Base-by-base conservation (phyloP, 2,329 filamentous ascomycete genomes). In the Paecilomyces sp. region DNA sequence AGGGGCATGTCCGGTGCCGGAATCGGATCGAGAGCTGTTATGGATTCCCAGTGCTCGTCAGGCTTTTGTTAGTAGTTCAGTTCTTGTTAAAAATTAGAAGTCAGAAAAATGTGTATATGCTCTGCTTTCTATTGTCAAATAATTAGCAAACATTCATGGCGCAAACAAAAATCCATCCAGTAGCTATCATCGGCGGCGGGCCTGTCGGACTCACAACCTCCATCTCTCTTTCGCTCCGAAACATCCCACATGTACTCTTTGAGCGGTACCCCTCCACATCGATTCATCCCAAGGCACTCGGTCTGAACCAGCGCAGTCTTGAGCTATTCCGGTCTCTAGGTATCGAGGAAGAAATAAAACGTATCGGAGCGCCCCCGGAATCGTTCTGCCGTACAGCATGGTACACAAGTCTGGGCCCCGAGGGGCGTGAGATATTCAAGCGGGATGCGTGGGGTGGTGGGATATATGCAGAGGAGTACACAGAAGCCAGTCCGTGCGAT, bases 281-380 rank as follows among this genome's bases (percentile, higher is more conserved):
- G 1, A 72, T 73, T 47, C 68, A 71, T 47, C 72, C 71, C 13
- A 72, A 72, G 61, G 70, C 72, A 18, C 63, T 63, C 41, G 69
- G 70, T 3, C 62, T 72, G 55, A 72, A 74, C 33, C 67, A 71
- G 34, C 66, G 72, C 41, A 47, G 41, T 3, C 7, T 47, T 8
- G 41, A 47, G 15, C n/a, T 47, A 1, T 47, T 47, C 41, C 41
- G 41, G n/a, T 47, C n/a, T 9, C 18, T 47, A 18, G n/a, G 41
- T 5, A 47, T 47, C 2, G 41, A 47, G n/a, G 41, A 47, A n/a
- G 41, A 47, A 6, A 8, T 47, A 5, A 47, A 22, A 18, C 15
- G n/a, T 2, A 15, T 47, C 9, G n/a, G 41, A 47, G 41, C 41
- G 5, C 41, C 41, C 6, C 6, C 41, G n/a, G 41, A 47, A 2